These are phyloP conservation scores for Austropuccinia psidii DNA, from an alignment of 1,284 basidiomycete species.

Conservation along the genomic window DNA sequence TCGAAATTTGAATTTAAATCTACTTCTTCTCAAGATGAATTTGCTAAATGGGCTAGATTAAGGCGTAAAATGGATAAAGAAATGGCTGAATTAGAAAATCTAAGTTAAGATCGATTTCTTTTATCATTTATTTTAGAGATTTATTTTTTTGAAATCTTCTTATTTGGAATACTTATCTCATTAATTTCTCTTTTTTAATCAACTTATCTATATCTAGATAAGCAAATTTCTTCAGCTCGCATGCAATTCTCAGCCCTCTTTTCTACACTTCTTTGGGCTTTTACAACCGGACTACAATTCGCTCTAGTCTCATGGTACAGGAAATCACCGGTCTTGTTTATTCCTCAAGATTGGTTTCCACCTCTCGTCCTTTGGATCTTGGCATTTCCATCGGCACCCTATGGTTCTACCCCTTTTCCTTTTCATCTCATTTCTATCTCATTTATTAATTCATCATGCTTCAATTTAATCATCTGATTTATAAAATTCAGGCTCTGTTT, in stretches of 20 bases:
- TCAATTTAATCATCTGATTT: background rate
- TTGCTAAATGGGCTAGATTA: constrained; percentile 96
- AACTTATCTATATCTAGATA: constrained; percentile 57
- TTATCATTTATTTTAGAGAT: background rate
- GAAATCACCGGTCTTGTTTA: constrained; percentile 76
- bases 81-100: constrained; percentile 81
- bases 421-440: background rate
- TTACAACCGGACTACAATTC: constrained; percentile 76
- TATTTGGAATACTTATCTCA: no score
- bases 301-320: constrained; percentile 80
- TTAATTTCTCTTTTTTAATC: constrained; percentile 1
- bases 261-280: constrained; percentile 64
- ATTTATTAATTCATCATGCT: background rate
- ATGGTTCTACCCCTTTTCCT: background rate
- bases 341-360: constrained; percentile 72
- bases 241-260: constrained; percentile 66
- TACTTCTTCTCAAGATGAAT: constrained; percentile 93
- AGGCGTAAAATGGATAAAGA: constrained; percentile 84
- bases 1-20: constrained; percentile 77
- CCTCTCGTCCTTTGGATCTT: constrained; percentile 21
- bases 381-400: constrained; percentile 22
- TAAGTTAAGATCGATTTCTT: constrained; percentile 51
- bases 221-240: constrained; percentile 59
- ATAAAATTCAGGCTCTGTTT: constrained; percentile 65
- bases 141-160: background rate